A percentile compares a stretch with the other conserved stretches of the same genome.
These are phyloP conservation scores for Odontarrhena argentea DNA, from an alignment of 345 rosid genomes.

Conservation along the genomic window DNA sequence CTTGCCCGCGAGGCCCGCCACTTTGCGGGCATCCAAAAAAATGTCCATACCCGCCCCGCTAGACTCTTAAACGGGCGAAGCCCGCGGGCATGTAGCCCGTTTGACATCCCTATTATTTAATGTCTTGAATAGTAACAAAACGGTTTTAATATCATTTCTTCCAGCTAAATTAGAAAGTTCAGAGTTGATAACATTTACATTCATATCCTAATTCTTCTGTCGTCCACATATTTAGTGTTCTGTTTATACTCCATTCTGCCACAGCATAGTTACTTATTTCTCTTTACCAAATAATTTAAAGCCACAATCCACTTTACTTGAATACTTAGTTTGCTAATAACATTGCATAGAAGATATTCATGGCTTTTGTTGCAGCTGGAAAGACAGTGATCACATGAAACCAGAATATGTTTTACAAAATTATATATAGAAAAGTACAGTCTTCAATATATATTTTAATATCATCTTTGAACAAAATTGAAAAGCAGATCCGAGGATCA, in stretches of 20 bases:
- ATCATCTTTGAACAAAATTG: conserved; percentile 5
- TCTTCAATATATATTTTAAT: not conserved
- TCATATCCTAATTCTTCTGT: not conserved
- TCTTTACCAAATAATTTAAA: not conserved
- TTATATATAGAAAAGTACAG: not conserved
- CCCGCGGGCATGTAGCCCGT: too few relatives aligned
- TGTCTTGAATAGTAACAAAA: conserved; percentile 12
- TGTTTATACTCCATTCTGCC: not conserved
- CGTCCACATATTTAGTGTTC: not conserved
- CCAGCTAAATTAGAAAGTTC: not conserved
- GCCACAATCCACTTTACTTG: too few relatives aligned
- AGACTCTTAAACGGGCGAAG: too few relatives aligned
- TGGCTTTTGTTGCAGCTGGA: not conserved
- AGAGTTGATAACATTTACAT: not conserved
- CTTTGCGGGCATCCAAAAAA: too few relatives aligned
- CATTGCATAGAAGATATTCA: not conserved
- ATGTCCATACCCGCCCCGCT: too few relatives aligned
- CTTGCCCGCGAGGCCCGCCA: too few relatives aligned
- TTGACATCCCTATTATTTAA: too few relatives aligned
- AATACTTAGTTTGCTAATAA: not conserved
- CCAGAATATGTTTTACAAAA: not conserved
- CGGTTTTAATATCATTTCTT: not conserved
- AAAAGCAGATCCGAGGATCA: conserved; percentile 32
- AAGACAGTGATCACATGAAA: conserved; percentile 13
- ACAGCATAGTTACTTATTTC: not conserved